phyloP scores from a whole-genome alignment of 345 rosid species.

The Trapa incisa region DNA sequence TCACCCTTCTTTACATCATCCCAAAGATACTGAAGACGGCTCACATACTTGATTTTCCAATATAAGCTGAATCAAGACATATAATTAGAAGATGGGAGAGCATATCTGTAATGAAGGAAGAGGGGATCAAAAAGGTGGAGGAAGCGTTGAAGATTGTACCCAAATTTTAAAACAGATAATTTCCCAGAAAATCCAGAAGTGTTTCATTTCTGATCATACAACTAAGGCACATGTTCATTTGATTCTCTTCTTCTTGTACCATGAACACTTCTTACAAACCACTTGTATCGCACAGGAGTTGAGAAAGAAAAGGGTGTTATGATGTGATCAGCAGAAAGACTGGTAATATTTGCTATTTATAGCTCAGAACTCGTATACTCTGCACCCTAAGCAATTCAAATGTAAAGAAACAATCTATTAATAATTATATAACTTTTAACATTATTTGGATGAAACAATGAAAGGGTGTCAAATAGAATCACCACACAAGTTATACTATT shows the following conservation, averaged over 20 bases:
- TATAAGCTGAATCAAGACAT: conserved; percentile 30
- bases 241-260: neutral
- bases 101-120: neutral
- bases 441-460: neutral
- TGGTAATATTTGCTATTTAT: neutral
- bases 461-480: neutral
- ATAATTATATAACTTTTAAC: neutral
- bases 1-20: conserved; percentile 69
- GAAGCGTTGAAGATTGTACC: neutral
- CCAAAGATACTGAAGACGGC: conserved; percentile 85
- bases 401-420: neutral
- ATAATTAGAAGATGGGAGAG: neutral
- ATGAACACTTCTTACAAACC: neutral
- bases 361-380: neutral
- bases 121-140: neutral
- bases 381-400: neutral
- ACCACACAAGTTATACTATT: neutral
- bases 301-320: neutral
- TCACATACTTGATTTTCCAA: conserved; percentile 85
- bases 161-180: neutral
- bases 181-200: neutral
- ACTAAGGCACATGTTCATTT: neutral
- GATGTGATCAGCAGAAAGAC: neutral
- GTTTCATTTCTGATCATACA: neutral
- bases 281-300: neutral